These are phyloP conservation scores for Ganoderma meredithae DNA, from an alignment of 1,284 basidiomycete genomes.

Conservation along the genomic window DNA sequence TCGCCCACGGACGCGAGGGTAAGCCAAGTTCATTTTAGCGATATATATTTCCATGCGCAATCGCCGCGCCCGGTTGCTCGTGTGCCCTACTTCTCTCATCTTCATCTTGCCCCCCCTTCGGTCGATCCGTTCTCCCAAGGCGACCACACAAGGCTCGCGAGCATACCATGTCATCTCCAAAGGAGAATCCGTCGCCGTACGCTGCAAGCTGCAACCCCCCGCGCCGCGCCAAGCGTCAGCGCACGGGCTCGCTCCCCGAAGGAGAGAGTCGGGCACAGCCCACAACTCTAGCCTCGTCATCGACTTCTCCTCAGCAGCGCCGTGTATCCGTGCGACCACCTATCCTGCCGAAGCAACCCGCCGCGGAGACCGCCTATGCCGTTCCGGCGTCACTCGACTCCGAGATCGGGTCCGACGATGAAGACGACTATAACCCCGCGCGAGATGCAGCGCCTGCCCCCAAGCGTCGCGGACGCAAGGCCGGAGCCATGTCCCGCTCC, in stretches of 20 bases:
- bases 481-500: slow-evolving; percentile 69
- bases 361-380: slow-evolving; percentile 36
- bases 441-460: slow-evolving; percentile 37
- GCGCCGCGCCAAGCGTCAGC: slow-evolving; percentile 60
- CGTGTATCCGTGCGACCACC: slow-evolving; percentile 31
- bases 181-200: slow-evolving; percentile 43
- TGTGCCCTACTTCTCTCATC: slow-evolving; percentile 29
- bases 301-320: slow-evolving; percentile 18
- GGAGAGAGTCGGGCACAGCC: slow-evolving; percentile 17
- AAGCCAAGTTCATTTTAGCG: slow-evolving; percentile 5
- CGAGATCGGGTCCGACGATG: slow-evolving; percentile 34
- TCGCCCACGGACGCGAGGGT: slow-evolving; percentile 23
- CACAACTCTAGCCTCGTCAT: slow-evolving; percentile 25
- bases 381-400: slow-evolving; percentile 34
- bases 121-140: neutral
- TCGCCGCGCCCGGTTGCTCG: slow-evolving; percentile 26
- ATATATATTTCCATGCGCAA: slow-evolving; percentile 16
- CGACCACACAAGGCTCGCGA: slow-evolving; percentile 3
- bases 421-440: slow-evolving; percentile 43
- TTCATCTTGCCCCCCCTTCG: slow-evolving; percentile 7
- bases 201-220: slow-evolving; percentile 63
- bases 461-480: slow-evolving; percentile 72
- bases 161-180: slow-evolving; percentile 31
- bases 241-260: slow-evolving; percentile 30
- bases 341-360: slow-evolving; percentile 38